phyloP scores from a whole-genome alignment of 305 asterid genomes.

The Solanum hybrid region DNA sequence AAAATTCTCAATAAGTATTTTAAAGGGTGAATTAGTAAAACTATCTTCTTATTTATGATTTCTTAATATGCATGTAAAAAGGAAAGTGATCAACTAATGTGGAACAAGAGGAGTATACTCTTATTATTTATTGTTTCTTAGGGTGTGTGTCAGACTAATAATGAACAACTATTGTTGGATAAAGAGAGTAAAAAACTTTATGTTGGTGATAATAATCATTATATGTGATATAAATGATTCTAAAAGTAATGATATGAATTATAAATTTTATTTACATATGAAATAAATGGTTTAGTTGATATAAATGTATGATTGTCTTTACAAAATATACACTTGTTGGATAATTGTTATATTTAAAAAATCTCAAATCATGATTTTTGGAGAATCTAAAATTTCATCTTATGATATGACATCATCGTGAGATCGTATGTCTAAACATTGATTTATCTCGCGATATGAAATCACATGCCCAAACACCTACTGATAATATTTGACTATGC shows the following conservation, averaged over 20 bases:
- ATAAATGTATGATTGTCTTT: neutral
- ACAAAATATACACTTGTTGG: neutral
- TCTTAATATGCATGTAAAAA: neutral
- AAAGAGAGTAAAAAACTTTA: neutral
- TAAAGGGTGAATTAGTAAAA: neutral
- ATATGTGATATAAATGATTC: neutral
- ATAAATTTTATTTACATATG: neutral
- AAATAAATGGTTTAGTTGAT: neutral
- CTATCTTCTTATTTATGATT: neutral
- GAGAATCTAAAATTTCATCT: neutral
- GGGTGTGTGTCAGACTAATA: neutral
- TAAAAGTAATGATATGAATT: neutral
- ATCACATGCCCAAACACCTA: neutral
- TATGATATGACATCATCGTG: neutral
- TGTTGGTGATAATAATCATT: neutral
- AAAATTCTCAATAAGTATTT: neutral
- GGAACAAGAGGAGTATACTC: neutral
- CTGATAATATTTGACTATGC: neutral
- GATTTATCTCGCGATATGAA: neutral
- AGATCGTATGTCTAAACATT: neutral
- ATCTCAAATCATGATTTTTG: neutral
- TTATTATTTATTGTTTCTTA: neutral
- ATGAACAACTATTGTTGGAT: neutral
- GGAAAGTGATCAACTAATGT: neutral
- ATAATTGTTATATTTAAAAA: neutral